Evolutionary conservation across 2,329 filamentous ascomycete genomes (phyloP), one percentile per base, ranked within the genome.

Genomic region (Aspergillus jensenii): DNA sequence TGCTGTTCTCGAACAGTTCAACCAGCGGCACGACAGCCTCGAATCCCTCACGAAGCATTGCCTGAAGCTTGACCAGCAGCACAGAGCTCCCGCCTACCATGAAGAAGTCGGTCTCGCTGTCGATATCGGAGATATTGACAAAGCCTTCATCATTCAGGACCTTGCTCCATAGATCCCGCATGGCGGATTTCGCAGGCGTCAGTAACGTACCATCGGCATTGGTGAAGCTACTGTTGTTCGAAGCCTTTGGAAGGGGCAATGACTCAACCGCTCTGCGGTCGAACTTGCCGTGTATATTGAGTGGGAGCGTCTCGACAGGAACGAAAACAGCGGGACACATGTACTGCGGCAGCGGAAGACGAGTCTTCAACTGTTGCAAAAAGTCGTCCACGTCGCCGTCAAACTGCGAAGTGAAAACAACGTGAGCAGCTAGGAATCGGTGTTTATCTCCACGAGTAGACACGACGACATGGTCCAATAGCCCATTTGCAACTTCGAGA

Each of bases 1-100:
- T 78, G 57, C 68, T 77, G 1, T 65, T 56, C 3, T 71, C 61
- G 44, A 80, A 73, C 0, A 83, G 66, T 0, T 78, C 61, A 1
- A 65, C n/a, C 0, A 82, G 63, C 0, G 64, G 59, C 0, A 80
- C 8, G 2, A 43, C 47, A 6, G 73, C 65, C 0, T 62, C 54
- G 52, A 82, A 76, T 0, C 35, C 35, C 1, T 69, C 51, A 1
- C 62, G 61, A 31, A 84, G 74, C 0, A 55, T 54, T 0, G 61
- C 52, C 52, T 77, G 74, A 0, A 84, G 71, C 11, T 49, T 51
- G 9, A 72, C 40, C 17, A 72, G 5, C 1, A 69, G 58, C 1
- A 73, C 60, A 3, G 69, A 72, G 44, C 68, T 71, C 6, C 69
- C 70, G 3, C 68, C 70, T 11, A 69, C 57, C 7, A 44, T 44